Base-by-base conservation (phyloP, 2,329 filamentous ascomycete species). In the Alternaria brassicae region DNA sequence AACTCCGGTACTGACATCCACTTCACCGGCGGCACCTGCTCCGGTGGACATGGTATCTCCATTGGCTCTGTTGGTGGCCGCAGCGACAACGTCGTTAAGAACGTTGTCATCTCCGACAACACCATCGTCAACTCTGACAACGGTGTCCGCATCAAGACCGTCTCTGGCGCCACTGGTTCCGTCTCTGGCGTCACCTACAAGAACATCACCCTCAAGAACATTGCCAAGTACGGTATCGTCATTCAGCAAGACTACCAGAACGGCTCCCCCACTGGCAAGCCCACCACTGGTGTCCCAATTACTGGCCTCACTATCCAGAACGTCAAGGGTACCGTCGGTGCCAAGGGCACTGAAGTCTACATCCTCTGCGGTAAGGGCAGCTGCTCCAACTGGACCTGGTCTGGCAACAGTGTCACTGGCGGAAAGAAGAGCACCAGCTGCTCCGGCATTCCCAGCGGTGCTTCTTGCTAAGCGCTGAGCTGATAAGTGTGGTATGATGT, bases 41-140 rank as follows among this genome's bases (percentile, higher is more conserved):
- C 78, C 2, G 82, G 83, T 21, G 83, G 84, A n/a, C 84, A 86
- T 70, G 86, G 85, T 51, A 77, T 89, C 17, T 84, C 82, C 56
- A 86, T 89, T 65, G 85, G 85, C 49, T 85, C 83, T 6, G 83
- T 88, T n/a, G 85, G 85, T 40, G 83, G 83, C 13, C 83, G 85
- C 48, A 70, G 67, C 51, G 76, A 86, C 76, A 88, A 88, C 77
- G 74, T 67, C 7, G 86, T 89, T 52, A 72, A 80, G 25, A 81
- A 79, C 51, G 80, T 89, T n/a, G 78, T 77, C 23, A 83, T 89
- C 64, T 71, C 79, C 32, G 77, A 80, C 60, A 81, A 79, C 9
- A 80, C 74, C 19, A 80, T 88, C 61, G 72, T 66, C 58, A 77
- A 87, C 72, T 86, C 84, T 0, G 73, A 81, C 50, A 86, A 87